Base-by-base conservation (phyloP, 371 early-diverging fungal genomes). In the Rhizopus stolonifer region DNA sequence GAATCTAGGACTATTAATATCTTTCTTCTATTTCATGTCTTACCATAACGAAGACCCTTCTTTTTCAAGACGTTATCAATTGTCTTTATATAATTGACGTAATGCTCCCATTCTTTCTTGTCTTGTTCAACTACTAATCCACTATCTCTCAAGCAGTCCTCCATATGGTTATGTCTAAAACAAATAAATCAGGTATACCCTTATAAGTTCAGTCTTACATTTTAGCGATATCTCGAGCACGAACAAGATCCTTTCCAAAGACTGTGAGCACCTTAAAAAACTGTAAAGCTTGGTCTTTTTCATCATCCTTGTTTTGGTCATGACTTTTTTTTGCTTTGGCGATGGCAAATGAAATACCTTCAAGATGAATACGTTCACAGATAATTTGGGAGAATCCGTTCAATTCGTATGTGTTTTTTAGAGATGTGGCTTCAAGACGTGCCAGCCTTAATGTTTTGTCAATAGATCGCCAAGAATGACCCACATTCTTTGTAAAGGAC, bases 41-140 rank as follows among this genome's bases (percentile, higher is more conserved):
- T 57, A 70, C 70, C 74, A 55, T 77, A 77, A 18, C 72, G 67
- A 24, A 73, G 61, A 39, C 77, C 77, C 50, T 73, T 73, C 56
- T 67, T 64, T 40, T 70, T 74, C 29, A 77, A 57, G 1, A 72
- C 51, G 6, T 55, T 49, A 49, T 72, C 70, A 29, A 74, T 64
- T 0, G 58, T 43, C 18, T 66, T 63, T 5, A 74, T 56, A 34
- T 76, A 79, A 1, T 59, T 58, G n/a, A 45, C n/a, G 26, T 76
- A 79, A 15, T 60, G 62, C 33, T 76, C 77, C 72, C 74, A 79
- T 23, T 67, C 69, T 46, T 72, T 72, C 0, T 64, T 63, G 19
- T 29, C 34, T 29, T 40, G 25, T 13, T 64, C 56, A 11, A 53
- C 60, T 7, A 15, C 32, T 14, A 77, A 42, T 4, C 60, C 46